Evolutionary conservation across 345 rosid species (phyloP).

Genomic region (Citrus hindsii): DNA sequence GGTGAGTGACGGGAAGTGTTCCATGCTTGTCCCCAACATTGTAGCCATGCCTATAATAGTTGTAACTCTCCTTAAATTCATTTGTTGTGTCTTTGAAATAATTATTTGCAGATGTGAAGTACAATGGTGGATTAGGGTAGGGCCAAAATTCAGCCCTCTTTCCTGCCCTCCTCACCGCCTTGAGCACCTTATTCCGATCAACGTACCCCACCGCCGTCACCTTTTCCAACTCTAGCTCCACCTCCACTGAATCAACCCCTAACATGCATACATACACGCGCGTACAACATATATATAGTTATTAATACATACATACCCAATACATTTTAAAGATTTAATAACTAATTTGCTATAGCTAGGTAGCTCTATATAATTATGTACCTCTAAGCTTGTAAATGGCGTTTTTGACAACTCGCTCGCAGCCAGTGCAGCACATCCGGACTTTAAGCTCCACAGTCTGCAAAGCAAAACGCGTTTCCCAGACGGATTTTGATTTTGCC

Average conservation of each 20-base stretch:
- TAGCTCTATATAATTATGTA: constrained; percentile 9
- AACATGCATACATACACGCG: not conserved
- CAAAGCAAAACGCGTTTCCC: not conserved
- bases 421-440: constrained; percentile 93
- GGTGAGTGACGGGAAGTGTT: constrained; percentile 52
- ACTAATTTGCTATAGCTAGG: not conserved
- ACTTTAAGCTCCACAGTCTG: constrained; percentile 96
- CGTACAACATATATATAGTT: not conserved
- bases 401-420: constrained; percentile 83
- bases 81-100: constrained; percentile 76
- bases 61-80: constrained; percentile 83
- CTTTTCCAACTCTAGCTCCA: constrained; percentile 63
- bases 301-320: too few relatives aligned
- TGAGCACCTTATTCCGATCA: constrained; percentile 81
- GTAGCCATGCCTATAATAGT: constrained; percentile 82
- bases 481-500: not conserved
- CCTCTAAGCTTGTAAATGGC: constrained; percentile 88
- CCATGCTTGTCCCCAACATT: constrained; percentile 67
- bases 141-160: constrained; percentile 98
- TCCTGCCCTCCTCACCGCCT: constrained; percentile 79
- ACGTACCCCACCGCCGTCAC: constrained; percentile 82
- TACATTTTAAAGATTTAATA: too few relatives aligned
- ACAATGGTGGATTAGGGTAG: constrained; percentile 72
- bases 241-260: constrained; percentile 87
- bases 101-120: constrained; percentile 60